Base-by-base conservation (phyloP, 2,329 filamentous ascomycete species). In the Fusarium stilboides region DNA sequence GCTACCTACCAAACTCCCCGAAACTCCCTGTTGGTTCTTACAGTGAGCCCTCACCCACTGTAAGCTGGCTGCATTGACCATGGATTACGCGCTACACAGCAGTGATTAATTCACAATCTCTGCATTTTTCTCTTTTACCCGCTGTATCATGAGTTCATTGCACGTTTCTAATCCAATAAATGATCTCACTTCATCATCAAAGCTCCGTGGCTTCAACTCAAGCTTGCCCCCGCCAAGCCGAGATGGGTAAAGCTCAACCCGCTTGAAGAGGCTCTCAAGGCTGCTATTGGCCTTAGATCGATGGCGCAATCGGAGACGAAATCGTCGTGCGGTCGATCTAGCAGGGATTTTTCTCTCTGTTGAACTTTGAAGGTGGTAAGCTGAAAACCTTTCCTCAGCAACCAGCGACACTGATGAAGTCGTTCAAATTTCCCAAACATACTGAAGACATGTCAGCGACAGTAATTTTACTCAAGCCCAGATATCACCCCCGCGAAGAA, bases 231-330 rank as follows among this genome's bases (percentile, higher is more conserved):
- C 49, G 36, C 72, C 53, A 69, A 51, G 7, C 61, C 63, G 14
- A 22, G 68, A 52, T 13, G 1, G 36, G 65, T 26, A 57, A 62
- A 55, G 57, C n/a, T 56, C 15, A 58, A 50, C 17, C 68, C 68
- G 63, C 70, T 65, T 49, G 22, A 22, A 40, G 17, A 22, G 49
- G 65, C 50, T 43, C 17, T 22, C 8, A 37, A 45, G 15, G 5
- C 46, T 37, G 13, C 13, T 7, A 65, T 59, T 33, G 62, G 62
- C 12, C 34, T 10, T 40, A 19, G 46, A 5, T n/a, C 60, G 50
- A 74, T 74, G 68, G 68, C 72, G 72, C 70, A 73, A 74, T 74
- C 66, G 66, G 36, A 36, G 49, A 52, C 51, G 22, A 68, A 57
- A 69, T 70, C 68, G 62, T 74, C 70, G 71, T 52, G 65, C 69